Evolutionary conservation across 441 rosid genomes (phyloP), one percentile per base, ranked within the genome.

Genomic region (Euphorbia schlechtendalii): DNA sequence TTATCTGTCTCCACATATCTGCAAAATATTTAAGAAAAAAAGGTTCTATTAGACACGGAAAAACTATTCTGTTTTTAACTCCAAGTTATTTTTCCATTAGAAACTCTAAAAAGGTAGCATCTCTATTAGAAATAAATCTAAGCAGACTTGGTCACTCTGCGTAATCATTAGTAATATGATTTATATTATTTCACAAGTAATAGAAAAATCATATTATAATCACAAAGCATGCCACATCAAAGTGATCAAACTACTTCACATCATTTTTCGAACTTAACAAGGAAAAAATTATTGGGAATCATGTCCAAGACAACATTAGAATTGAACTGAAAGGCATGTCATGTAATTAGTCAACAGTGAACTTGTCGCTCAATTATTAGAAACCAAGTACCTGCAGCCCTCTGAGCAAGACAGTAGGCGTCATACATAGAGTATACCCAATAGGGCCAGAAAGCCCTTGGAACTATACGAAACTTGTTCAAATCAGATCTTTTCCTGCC

Each of bases 1-100:
- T 83, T 58, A 86, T 78, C 65, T 83, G 91, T 82, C 87, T 90
- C 99, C 99, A 93, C 87, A 83, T 80, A 69, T 87, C 99, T 93
- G 90, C 78, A 76, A 73, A 61, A 65, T 52, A 59, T 72, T 49
- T 24, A 34, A 66, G 28, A 64, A 22, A 63, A 34, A 17, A n/a
- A n/a, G 25, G n/a, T 54, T 14, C 61, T 40, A 18, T 49, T 27
- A 22, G 22, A 71, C 32, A 45, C 20, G 60, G 56, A 51, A 56
- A 46, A 51, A 65, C 28, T 32, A 65, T 4, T 6, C 21, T 1
- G 21, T 25, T 6, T 45, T 12, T 25, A 56, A 40, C 20, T 41
- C 51, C 36, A 8, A n/a, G 38, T n/a, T 32, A 56, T 3, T 46
- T 59, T 58, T 38, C 46, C 57, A 63, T 28, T 48, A 18, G 56